Conservation (phyloP, 805 yeast species). For the Brettanomyces nanus region DNA sequence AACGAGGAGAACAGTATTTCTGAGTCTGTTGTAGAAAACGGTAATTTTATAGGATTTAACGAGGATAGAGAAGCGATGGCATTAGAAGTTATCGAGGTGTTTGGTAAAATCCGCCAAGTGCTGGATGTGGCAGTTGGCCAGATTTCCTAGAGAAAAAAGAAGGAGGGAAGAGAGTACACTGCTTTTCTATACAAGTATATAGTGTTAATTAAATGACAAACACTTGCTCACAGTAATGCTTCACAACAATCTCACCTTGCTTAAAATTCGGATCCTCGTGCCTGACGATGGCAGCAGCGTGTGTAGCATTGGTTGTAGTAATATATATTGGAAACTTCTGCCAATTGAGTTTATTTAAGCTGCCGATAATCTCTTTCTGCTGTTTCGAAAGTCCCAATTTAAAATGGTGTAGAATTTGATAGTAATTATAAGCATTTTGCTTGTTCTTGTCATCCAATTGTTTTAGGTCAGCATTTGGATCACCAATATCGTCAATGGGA, state of each 20-base stretch:
- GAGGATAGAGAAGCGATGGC: conserved; percentile 5
- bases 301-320: conserved; percentile 57
- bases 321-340: conserved; percentile 63
- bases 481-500: conserved; percentile 14
- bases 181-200: too few relatives aligned
- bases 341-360: conserved; percentile 59
- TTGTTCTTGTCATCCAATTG: conserved; percentile 6
- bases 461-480: conserved; percentile 10
- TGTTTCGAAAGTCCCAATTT: conserved; percentile 29
- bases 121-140: conserved; percentile 7
- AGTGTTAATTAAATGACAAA: not conserved
- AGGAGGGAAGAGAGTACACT: too few relatives aligned
- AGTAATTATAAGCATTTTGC: conserved; percentile 7
- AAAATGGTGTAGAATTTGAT: conserved; percentile 18
- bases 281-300: conserved; percentile 76
- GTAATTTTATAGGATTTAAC: not conserved
- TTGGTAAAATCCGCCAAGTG: conserved; percentile 5
- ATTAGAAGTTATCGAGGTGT: conserved; percentile 4
- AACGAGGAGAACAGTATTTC: not conserved
- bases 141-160: not conserved
- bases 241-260: conserved; percentile 64
- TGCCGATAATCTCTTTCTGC: conserved; percentile 46
- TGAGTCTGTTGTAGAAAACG: not conserved
- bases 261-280: conserved; percentile 43
- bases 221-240: conserved; percentile 50